phyloP scores from a whole-genome alignment of 768 basidiomycete species.

The Nidularia pulvinata region DNA sequence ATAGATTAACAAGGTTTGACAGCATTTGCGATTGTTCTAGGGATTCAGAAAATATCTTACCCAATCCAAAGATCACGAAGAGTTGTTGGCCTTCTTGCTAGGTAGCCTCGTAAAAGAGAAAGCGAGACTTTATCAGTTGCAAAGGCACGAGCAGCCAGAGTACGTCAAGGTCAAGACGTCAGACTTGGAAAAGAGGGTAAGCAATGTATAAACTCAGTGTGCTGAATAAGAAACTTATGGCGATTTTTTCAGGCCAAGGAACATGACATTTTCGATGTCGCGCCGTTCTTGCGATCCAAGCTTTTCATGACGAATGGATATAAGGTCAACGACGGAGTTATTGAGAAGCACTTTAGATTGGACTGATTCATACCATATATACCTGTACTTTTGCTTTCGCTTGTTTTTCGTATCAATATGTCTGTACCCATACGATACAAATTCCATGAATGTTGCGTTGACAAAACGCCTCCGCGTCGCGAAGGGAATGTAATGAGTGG shows the following conservation, averaged over 20 bases:
- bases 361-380: constrained; percentile 16
- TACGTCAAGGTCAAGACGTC: constrained; percentile 72
- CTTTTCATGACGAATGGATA: constrained; percentile 92
- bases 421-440: not conserved
- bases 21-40: constrained; percentile 31
- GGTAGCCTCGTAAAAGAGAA: constrained; percentile 94
- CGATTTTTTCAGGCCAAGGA: constrained; percentile 76
- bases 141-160: constrained; percentile 76
- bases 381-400: constrained; percentile 8
- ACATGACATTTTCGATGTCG: constrained; percentile 91
- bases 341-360: constrained; percentile 74
- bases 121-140: constrained; percentile 80
- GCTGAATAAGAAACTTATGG: constrained; percentile 1
- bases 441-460: no score
- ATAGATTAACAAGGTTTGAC: no score
- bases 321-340: constrained; percentile 59
- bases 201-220: constrained; percentile 16
- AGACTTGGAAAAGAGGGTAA: constrained; percentile 87
- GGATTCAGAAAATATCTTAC: constrained; percentile 98
- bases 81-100: constrained; percentile 91
- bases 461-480: no score
- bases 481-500: not conserved
- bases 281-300: constrained; percentile 83
- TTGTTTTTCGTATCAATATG: constrained; percentile 15
- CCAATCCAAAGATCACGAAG: constrained; percentile 94